phyloP scores from a whole-genome alignment of 805 yeast genomes.

The Schwanniomyces polymorphus region DNA sequence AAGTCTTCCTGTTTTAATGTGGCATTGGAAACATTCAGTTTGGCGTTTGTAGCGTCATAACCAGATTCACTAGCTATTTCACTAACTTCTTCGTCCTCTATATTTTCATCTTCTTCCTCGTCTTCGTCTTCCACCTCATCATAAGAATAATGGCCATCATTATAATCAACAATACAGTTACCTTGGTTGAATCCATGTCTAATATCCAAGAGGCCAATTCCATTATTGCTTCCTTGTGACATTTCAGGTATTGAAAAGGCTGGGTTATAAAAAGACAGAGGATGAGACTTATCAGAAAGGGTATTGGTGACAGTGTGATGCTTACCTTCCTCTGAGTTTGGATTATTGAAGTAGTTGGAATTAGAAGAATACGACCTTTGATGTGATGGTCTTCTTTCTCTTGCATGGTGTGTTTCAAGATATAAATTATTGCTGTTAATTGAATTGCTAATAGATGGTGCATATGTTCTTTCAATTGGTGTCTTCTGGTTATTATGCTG shows the following conservation, averaged over 20 bases:
- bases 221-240: constrained; percentile 6
- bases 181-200: constrained; percentile 4
- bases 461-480: constrained; percentile 1
- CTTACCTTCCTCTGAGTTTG: background rate
- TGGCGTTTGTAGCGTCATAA: background rate
- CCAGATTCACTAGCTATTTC: background rate
- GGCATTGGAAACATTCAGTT: background rate
- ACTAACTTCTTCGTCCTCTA: background rate
- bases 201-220: constrained; percentile 12
- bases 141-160: constrained; percentile 25
- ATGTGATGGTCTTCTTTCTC: constrained; percentile 8
- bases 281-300: constrained; percentile 3
- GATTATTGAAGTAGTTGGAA: background rate
- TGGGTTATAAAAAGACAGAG: background rate
- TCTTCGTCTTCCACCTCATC: constrained; percentile 21
- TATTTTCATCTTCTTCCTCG: constrained; percentile 25
- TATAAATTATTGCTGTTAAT: constrained; percentile 6
- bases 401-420: constrained; percentile 5
- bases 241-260: constrained; percentile 1
- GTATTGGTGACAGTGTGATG: background rate
- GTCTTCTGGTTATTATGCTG: constrained; percentile 4
- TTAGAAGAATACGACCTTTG: constrained; percentile 9
- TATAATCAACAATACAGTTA: constrained; percentile 22
- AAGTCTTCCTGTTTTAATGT: constrained; percentile 1
- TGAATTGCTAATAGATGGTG: constrained; percentile 10